A percentile compares a stretch with the other conserved stretches of the same genome.
Conservation (phyloP, 2,329 filamentous ascomycete species). For the Cordyceps farinosa region DNA sequence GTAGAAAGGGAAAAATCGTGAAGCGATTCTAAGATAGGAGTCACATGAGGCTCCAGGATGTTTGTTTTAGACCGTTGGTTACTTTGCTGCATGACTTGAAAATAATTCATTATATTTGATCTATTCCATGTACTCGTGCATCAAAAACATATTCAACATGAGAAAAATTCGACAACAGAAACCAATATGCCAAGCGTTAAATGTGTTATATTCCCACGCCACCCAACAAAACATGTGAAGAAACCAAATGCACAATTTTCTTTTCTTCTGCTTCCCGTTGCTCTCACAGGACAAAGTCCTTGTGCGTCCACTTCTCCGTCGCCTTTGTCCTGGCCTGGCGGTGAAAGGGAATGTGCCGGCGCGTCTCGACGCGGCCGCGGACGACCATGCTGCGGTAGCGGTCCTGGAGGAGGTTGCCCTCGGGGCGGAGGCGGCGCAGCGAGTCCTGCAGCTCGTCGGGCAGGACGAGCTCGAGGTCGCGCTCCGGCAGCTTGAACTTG, state of each 20-base stretch:
- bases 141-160: conserved; percentile 5
- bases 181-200: conserved; percentile 1
- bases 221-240: conserved; percentile 2
- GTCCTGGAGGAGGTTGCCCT: conserved; percentile 92
- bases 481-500: conserved; percentile 69
- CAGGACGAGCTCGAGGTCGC: conserved; percentile 75
- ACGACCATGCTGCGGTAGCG: conserved; percentile 86
- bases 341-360: conserved; percentile 72
- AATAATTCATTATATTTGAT: not conserved
- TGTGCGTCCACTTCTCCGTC: conserved; percentile 97
- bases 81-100: not conserved
- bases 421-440: conserved; percentile 78
- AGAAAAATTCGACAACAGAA: not conserved
- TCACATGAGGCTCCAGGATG: not conserved
- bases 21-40: not conserved
- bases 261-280: not conserved
- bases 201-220: not conserved
- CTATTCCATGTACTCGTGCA: conserved; percentile 1
- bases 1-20: too few relatives aligned
- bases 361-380: conserved; percentile 81
- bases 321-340: conserved; percentile 77
- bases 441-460: conserved; percentile 81
- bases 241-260: too few relatives aligned
- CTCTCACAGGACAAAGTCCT: conserved; percentile 65
- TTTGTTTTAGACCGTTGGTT: not conserved